A percentile compares a stretch with the other conserved stretches of the same genome.
Evolutionary conservation across 2,329 filamentous ascomycete species (phyloP).

Genomic region (Diaporthe helianthi): DNA sequence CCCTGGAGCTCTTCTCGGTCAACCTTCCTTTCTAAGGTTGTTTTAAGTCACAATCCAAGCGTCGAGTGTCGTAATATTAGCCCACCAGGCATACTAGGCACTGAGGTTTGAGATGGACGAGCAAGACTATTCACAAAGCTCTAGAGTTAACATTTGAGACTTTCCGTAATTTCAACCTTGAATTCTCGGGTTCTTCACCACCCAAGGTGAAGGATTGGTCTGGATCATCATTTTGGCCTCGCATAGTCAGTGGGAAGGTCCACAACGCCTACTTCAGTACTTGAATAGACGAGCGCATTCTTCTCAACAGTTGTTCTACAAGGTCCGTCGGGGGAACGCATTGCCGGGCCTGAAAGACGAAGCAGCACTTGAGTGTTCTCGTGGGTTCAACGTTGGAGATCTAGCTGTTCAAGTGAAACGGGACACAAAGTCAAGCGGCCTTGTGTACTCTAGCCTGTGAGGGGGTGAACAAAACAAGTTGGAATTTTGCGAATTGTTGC

Average conservation of each 20-base stretch:
- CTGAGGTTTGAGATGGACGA: too few species aligned
- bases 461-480: neutral
- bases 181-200: neutral
- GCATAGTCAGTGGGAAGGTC: neutral
- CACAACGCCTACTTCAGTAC: too few species aligned
- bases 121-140: neutral
- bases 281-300: neutral
- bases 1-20: neutral
- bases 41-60: neutral
- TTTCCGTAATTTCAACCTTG: too few species aligned
- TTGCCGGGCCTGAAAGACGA: neutral
- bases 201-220: neutral
- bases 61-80: neutral
- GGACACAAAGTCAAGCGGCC: conserved; percentile 2
- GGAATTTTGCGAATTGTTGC: neutral
- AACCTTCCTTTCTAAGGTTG: too few species aligned
- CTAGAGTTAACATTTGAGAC: too few species aligned
- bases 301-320: conserved; percentile 7
- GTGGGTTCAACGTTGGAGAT: conserved; percentile 8
- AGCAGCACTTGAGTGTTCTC: neutral
- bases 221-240: neutral
- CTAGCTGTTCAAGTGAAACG: neutral
- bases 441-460: neutral
- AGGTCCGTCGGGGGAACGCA: neutral
- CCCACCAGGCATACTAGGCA: neutral